Percentiles rank a stretch among this genome's conserved stretches.
Conservation (phyloP, 2,329 filamentous ascomycete species). For the Trichoderma atrobrunneum region DNA sequence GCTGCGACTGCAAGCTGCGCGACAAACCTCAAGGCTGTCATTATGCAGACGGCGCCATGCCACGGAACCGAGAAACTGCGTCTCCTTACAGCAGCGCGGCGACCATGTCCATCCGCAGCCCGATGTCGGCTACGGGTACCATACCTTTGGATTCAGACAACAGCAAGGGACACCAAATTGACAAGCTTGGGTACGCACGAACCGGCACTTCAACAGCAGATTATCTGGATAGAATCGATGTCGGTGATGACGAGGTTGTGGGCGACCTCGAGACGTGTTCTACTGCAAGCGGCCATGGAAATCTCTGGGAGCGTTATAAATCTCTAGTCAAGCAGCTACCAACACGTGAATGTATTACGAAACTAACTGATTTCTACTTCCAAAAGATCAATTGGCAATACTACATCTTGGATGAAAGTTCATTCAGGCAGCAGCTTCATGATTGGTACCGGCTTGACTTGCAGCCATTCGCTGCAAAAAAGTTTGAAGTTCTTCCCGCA, state of each 20-base stretch:
- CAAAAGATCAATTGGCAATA: not conserved
- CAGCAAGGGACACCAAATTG: not conserved
- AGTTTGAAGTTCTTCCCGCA: not conserved
- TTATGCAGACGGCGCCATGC: not conserved
- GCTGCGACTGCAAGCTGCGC: not conserved
- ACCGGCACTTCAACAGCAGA: not conserved
- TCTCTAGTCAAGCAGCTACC: not conserved
- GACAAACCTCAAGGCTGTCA: not conserved
- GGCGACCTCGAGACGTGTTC: not conserved
- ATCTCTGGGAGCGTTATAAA: not conserved
- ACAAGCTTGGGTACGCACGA: not conserved
- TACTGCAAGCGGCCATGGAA: not conserved
- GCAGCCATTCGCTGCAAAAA: not conserved
- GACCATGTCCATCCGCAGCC: not conserved
- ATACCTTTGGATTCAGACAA: not conserved
- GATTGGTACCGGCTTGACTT: not conserved
- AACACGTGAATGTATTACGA: not conserved
- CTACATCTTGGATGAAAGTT: not conserved
- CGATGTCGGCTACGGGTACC: not conserved
- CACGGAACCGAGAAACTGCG: not conserved
- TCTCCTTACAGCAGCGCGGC: not conserved
- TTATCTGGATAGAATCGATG: not conserved
- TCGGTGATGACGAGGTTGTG: not conserved
- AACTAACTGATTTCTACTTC: not conserved
- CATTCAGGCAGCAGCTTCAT: not conserved